phyloP scores from a whole-genome alignment of 768 basidiomycete genomes.

The Lentinula lateritia region DNA sequence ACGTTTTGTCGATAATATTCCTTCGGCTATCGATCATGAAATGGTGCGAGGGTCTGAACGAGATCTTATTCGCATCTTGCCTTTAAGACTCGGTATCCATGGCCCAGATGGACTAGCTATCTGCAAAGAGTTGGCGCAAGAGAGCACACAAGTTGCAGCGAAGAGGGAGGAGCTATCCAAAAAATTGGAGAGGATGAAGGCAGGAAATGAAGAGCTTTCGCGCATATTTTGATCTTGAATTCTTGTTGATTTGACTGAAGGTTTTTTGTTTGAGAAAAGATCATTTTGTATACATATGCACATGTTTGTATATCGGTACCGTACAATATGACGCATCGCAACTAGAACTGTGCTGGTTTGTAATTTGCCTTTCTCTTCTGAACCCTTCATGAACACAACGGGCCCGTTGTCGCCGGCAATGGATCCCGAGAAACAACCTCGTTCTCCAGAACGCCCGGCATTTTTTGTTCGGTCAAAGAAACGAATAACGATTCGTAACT shows the following conservation, averaged over 20 bases:
- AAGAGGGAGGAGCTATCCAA: slow-evolving; percentile 43
- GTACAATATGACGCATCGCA: too few relatives aligned
- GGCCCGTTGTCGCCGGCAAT: not conserved
- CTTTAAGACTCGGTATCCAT: slow-evolving; percentile 45
- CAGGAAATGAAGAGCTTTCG: slow-evolving; percentile 37
- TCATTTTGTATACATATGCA: too few relatives aligned
- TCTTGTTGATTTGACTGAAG: not conserved
- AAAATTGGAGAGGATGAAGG: slow-evolving; percentile 44
- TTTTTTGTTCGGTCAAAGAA: not conserved
- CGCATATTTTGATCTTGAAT: slow-evolving; percentile 6
- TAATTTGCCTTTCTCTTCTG: too few relatives aligned
- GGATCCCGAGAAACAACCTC: not conserved
- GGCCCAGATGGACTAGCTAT: slow-evolving; percentile 38
- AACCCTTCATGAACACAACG: not conserved
- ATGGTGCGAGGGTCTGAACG: slow-evolving; percentile 48
- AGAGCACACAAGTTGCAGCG: slow-evolving; percentile 37
- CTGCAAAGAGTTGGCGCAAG: slow-evolving; percentile 48
- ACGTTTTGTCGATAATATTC: slow-evolving; percentile 52
- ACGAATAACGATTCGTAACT: not conserved
- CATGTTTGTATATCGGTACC: too few relatives aligned
- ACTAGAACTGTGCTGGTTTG: too few relatives aligned
- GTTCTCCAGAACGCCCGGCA: not conserved
- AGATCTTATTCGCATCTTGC: slow-evolving; percentile 39
- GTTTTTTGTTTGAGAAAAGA: too few relatives aligned
- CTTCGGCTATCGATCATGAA: slow-evolving; percentile 50